Percentiles rank a stretch among this genome's conserved stretches.
Evolutionary conservation across 2,329 filamentous ascomycete species (phyloP).

Genomic region (Acrocalymma vagum): DNA sequence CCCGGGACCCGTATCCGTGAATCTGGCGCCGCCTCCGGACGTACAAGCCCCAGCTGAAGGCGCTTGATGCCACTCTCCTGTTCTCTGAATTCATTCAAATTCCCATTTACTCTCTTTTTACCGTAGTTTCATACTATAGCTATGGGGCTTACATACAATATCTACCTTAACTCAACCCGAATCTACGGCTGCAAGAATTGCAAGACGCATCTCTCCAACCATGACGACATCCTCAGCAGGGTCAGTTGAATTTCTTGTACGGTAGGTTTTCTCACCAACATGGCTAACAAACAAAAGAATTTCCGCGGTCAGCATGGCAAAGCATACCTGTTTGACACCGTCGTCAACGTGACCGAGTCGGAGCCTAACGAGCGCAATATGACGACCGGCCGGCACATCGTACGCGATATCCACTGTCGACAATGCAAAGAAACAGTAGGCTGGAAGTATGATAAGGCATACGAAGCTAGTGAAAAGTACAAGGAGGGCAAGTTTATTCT

Average conservation of each 20-base stretch:
- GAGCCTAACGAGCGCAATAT: constrained; percentile 95
- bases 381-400: constrained; percentile 95
- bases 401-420: constrained; percentile 89
- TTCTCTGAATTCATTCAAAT: too few relatives aligned
- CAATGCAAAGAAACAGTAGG: constrained; percentile 94
- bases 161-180: constrained; percentile 84
- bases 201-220: constrained; percentile 94
- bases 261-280: too few relatives aligned
- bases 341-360: constrained; percentile 87
- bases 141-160: constrained; percentile 93
- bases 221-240: constrained; percentile 93
- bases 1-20: too few relatives aligned
- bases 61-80: too few relatives aligned
- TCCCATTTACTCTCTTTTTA: too few relatives aligned
- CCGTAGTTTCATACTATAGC: too few relatives aligned
- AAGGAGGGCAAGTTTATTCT: constrained; percentile 99
- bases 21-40: not conserved
- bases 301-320: constrained; percentile 99
- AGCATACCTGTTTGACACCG: constrained; percentile 92
- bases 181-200: constrained; percentile 93
- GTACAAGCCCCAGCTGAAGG: not conserved
- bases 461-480: constrained; percentile 91
- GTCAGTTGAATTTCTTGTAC: constrained; percentile 64
- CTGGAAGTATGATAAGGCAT: constrained; percentile 99
- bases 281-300: constrained; percentile 67